A percentile compares a stretch with the other conserved stretches of the same genome.
Evolutionary conservation across 257 asterid species (phyloP).

Genomic region (Plantago elongata): DNA sequence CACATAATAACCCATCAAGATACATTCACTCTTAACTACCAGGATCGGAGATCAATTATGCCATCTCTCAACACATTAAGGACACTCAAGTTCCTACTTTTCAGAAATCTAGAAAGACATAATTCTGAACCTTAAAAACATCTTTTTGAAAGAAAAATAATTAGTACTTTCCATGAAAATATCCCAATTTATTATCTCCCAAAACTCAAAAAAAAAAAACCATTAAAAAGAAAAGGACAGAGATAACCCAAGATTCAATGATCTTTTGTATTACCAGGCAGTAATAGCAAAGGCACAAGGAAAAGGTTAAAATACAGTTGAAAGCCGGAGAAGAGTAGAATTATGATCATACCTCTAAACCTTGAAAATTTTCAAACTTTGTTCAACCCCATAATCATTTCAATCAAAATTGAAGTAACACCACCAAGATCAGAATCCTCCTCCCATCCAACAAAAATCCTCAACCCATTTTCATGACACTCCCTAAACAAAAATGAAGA

Average conservation of each 20-base stretch:
- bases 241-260: slow-evolving; percentile 18
- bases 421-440: neutral
- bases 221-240: neutral
- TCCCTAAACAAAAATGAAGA: slow-evolving; percentile 15
- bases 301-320: too few relatives aligned
- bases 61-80: slow-evolving; percentile 13
- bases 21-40: too few relatives aligned
- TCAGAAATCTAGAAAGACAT: slow-evolving; percentile 12
- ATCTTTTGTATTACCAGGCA: too few relatives aligned
- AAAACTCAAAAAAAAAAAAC: slow-evolving; percentile 2
- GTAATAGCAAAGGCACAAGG: too few relatives aligned
- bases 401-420: neutral
- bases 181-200: slow-evolving; percentile 19
- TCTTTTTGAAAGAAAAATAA: slow-evolving; percentile 10
- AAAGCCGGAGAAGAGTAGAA: slow-evolving; percentile 20
- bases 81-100: slow-evolving; percentile 16
- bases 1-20: too few relatives aligned
- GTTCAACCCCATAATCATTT: slow-evolving; percentile 25
- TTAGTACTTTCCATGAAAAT: slow-evolving; percentile 20
- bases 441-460: neutral
- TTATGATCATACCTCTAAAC: slow-evolving; percentile 37
- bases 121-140: neutral
- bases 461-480: slow-evolving; percentile 9
- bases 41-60: slow-evolving; percentile 19
- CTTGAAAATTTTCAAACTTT: slow-evolving; percentile 21